phyloP scores from a whole-genome alignment of 257 asterid genomes.

The Lavandula angustifolia region DNA sequence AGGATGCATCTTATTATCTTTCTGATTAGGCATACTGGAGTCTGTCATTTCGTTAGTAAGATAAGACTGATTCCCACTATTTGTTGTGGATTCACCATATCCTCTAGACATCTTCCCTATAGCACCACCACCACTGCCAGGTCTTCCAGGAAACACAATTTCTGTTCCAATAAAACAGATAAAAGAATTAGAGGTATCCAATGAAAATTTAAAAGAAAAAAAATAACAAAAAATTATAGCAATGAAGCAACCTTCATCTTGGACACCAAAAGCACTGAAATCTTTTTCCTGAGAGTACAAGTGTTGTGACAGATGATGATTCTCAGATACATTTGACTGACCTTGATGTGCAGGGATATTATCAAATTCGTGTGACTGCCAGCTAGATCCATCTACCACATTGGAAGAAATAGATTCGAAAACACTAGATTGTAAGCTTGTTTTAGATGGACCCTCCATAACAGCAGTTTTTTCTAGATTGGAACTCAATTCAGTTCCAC shows the following conservation, averaged over 20 bases:
- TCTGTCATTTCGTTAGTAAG: slow-evolving; percentile 45
- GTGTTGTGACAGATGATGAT: slow-evolving; percentile 47
- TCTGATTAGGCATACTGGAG: slow-evolving; percentile 44
- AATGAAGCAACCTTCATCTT: slow-evolving; percentile 67
- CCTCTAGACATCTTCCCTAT: slow-evolving; percentile 49
- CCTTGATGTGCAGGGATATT: slow-evolving; percentile 46
- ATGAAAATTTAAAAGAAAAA: slow-evolving; percentile 2
- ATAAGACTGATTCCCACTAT: slow-evolving; percentile 40
- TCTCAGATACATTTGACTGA: slow-evolving; percentile 50
- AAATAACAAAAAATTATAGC: slow-evolving; percentile 24
- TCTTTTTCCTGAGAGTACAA: slow-evolving; percentile 49
- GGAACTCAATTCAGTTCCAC: slow-evolving; percentile 41
- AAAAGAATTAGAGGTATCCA: slow-evolving; percentile 29
- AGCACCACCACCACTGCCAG: slow-evolving; percentile 67
- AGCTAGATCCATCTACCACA: slow-evolving; percentile 45
- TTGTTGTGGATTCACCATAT: slow-evolving; percentile 45
- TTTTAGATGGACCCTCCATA: slow-evolving; percentile 50
- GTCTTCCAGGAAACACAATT: slow-evolving; percentile 82
- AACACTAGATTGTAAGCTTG: slow-evolving; percentile 39
- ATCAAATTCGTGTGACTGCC: slow-evolving; percentile 62
- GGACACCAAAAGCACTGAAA: slow-evolving; percentile 52
- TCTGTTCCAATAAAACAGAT: slow-evolving; percentile 44
- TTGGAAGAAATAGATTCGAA: slow-evolving; percentile 46
- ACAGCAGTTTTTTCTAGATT: slow-evolving; percentile 47
- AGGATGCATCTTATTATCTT: slow-evolving; percentile 63